Evolutionary conservation across 805 yeast species (phyloP).

Genomic region (Barnettozyma wickerhamii): DNA sequence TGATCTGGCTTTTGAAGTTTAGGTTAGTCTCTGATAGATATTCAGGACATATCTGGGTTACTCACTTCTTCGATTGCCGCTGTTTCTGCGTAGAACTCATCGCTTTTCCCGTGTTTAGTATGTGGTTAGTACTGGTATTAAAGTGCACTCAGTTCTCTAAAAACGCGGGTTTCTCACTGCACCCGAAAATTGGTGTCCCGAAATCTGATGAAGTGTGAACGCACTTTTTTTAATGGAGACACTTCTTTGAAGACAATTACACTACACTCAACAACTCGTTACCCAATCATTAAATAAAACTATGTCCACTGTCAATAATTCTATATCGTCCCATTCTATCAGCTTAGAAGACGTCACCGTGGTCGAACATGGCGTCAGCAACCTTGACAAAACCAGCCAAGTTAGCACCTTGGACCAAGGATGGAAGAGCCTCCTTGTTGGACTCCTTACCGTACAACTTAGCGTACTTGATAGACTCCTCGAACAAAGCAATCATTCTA

Average conservation of each 20-base stretch:
- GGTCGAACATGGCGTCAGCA: slow-evolving; percentile 97
- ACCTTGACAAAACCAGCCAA: slow-evolving; percentile 98
- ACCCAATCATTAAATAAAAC: slow-evolving; percentile 9
- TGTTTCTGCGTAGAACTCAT: background rate
- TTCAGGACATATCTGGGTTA: too few relatives aligned
- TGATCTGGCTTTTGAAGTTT: slow-evolving; percentile 14
- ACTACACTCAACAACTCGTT: too few relatives aligned
- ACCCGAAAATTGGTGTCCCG: too few relatives aligned
- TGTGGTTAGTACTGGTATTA: too few relatives aligned
- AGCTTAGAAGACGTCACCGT: slow-evolving; percentile 65
- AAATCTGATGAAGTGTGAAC: too few relatives aligned
- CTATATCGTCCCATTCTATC: slow-evolving; percentile 7
- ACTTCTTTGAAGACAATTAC: too few relatives aligned
- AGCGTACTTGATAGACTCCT: slow-evolving; percentile 89
- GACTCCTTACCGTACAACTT: slow-evolving; percentile 69
- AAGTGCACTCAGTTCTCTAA: background rate
- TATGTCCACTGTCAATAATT: slow-evolving; percentile 10
- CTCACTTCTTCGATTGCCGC: slow-evolving; percentile 1
- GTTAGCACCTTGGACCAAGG: slow-evolving; percentile 97
- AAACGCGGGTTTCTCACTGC: background rate
- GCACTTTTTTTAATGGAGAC: too few relatives aligned
- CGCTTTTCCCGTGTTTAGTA: background rate
- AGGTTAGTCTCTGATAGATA: too few relatives aligned
- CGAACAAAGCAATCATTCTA: slow-evolving; percentile 91
- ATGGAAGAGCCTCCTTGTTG: slow-evolving; percentile 70